phyloP scores from a whole-genome alignment of 2,329 filamentous ascomycete genomes.

The Aspergillus hiratsukae region DNA sequence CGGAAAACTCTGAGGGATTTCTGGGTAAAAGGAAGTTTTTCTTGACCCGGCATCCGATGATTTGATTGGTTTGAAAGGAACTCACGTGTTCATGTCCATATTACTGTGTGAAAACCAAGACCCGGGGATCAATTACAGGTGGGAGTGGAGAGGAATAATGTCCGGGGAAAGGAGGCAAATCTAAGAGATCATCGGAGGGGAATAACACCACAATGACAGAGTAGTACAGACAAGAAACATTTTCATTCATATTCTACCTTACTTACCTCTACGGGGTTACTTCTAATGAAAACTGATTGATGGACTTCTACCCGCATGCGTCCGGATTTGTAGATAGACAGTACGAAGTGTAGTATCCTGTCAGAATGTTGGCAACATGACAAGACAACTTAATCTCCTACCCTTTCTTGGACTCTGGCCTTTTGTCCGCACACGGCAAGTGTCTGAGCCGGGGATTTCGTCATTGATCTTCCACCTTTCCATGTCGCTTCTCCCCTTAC shows the following conservation, averaged over 20 bases:
- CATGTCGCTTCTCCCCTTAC: background rate
- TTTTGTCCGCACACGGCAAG: background rate
- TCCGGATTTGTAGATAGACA: too few relatives aligned
- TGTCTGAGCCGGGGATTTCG: background rate
- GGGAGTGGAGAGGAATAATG: background rate
- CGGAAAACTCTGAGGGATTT: background rate
- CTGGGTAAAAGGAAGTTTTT: slow-evolving; percentile 18
- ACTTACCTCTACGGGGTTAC: background rate
- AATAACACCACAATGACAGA: background rate
- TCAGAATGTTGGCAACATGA: background rate
- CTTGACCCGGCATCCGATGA: background rate
- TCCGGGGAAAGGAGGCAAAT: background rate
- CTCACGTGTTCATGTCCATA: background rate
- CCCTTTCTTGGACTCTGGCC: background rate
- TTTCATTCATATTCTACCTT: too few relatives aligned
- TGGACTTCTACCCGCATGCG: too few relatives aligned
- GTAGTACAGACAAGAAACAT: background rate
- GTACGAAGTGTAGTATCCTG: background rate
- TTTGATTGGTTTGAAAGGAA: slow-evolving; percentile 5
- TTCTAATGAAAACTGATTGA: background rate
- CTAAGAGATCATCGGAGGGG: background rate
- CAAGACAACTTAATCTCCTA: background rate
- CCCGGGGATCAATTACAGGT: background rate
- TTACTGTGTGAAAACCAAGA: background rate
- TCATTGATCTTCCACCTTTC: background rate